Conservation (phyloP, 805 yeast genomes). For the Wickerhamomyces queroliae region DNA sequence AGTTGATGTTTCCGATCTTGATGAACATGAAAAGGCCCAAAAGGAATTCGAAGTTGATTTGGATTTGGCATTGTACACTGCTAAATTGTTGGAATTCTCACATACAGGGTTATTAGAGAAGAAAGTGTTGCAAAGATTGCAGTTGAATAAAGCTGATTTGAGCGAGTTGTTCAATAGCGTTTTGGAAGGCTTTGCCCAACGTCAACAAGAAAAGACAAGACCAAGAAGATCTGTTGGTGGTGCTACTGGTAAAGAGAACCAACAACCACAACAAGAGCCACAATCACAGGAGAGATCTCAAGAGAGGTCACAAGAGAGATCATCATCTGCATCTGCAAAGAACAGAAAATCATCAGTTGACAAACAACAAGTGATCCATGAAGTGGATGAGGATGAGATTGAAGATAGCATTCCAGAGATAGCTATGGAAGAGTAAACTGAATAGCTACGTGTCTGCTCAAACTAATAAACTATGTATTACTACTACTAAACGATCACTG, state of each 20-base stretch:
- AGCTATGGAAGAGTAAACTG: background rate
- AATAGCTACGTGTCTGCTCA: no score
- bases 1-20: conserved; percentile 8
- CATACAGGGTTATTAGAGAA: conserved; percentile 28
- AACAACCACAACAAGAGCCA: background rate
- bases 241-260: background rate
- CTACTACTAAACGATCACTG: no score
- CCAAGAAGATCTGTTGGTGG: background rate
- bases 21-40: conserved; percentile 10
- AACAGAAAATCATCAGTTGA: background rate
- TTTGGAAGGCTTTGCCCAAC: conserved; percentile 2
- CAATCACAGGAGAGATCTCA: background rate
- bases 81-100: conserved; percentile 32
- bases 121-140: conserved; percentile 26
- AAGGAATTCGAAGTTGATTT: conserved; percentile 33
- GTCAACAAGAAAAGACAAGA: background rate
- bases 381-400: background rate
- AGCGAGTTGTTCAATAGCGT: conserved; percentile 24
- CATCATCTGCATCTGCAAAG: background rate
- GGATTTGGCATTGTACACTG: conserved; percentile 33
- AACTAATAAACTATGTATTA: no score
- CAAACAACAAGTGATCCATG: background rate
- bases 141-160: conserved; percentile 29
- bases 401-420: background rate
- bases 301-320: no score